These are phyloP conservation scores for Aspergillus ruber DNA, from an alignment of 2,329 filamentous ascomycete species.

Conservation along the genomic window DNA sequence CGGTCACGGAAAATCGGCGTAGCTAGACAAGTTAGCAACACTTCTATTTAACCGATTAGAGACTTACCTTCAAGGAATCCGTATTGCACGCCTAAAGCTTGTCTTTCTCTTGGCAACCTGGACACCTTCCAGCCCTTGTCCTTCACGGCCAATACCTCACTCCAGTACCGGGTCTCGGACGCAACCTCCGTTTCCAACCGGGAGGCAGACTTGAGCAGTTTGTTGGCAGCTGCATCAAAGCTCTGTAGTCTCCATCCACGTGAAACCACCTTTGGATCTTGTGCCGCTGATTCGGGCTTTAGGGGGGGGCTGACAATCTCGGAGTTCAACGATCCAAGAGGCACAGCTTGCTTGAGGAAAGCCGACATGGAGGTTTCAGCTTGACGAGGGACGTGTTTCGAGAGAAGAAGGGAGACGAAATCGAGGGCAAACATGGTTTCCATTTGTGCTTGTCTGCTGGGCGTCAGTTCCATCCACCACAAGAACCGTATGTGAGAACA, in stretches of 20 bases:
- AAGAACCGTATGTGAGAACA: conserved; percentile 6
- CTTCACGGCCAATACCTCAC: conserved; percentile 72
- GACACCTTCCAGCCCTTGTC: conserved; percentile 83
- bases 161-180: conserved; percentile 82
- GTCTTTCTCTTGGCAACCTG: conserved; percentile 63
- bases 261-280: conserved; percentile 49
- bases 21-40: conserved; percentile 29
- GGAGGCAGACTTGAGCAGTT: conserved; percentile 63
- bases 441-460: conserved; percentile 37
- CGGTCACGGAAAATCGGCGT: conserved; percentile 56
- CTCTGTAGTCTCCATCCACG: conserved; percentile 72
- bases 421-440: conserved; percentile 63
- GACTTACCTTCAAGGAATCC: conserved; percentile 69
- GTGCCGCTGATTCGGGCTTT: conserved; percentile 48
- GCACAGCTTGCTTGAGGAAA: conserved; percentile 62
- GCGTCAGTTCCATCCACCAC: background rate
- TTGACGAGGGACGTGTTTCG: conserved; percentile 69
- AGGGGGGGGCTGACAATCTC: conserved; percentile 59
- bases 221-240: conserved; percentile 67
- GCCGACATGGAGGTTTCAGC: conserved; percentile 65
- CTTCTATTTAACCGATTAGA: background rate
- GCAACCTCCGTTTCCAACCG: conserved; percentile 70
- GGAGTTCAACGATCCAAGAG: conserved; percentile 66
- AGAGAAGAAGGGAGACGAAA: conserved; percentile 73
- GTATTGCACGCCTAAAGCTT: conserved; percentile 77